Conservation (phyloP, 345 rosid genomes). For the Salix purpurea region DNA sequence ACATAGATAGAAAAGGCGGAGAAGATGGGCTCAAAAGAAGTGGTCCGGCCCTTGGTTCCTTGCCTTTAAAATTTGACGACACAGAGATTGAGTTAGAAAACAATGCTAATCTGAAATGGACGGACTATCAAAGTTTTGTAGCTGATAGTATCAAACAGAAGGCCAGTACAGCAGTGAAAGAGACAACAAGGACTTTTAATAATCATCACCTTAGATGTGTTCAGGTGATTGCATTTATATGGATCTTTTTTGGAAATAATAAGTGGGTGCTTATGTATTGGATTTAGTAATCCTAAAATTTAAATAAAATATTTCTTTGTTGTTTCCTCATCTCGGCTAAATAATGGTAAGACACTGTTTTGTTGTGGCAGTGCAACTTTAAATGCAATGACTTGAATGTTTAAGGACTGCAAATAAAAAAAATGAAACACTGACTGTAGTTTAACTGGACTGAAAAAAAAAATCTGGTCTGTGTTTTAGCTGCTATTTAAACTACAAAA, state of each 20-base stretch:
- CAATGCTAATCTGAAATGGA: constrained; percentile 4
- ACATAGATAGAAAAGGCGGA: background rate
- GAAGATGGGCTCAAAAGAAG: background rate
- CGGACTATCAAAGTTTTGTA: constrained; percentile 5
- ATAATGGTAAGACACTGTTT: background rate
- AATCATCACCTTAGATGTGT: background rate
- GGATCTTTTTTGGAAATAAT: background rate
- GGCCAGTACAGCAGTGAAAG: background rate
- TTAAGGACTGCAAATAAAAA: too few relatives aligned
- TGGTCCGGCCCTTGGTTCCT: background rate
- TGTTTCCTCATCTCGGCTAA: background rate
- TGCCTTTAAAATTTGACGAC: background rate
- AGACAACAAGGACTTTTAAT: background rate
- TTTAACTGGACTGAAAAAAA: too few relatives aligned
- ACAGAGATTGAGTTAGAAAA: background rate
- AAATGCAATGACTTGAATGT: too few relatives aligned
- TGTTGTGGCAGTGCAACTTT: background rate
- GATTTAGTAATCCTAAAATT: background rate
- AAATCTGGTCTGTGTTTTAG: too few relatives aligned
- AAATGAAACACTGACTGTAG: too few relatives aligned
- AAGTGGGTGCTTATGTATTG: background rate
- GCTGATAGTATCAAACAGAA: background rate
- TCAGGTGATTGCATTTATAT: constrained; percentile 7
- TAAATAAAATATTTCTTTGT: background rate
- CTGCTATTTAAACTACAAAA: too few relatives aligned